A percentile compares a stretch with the other conserved stretches of the same genome.
These are phyloP conservation scores for Aspergillus arachidicola DNA, from an alignment of 2,329 filamentous ascomycete species.

Conservation along the genomic window DNA sequence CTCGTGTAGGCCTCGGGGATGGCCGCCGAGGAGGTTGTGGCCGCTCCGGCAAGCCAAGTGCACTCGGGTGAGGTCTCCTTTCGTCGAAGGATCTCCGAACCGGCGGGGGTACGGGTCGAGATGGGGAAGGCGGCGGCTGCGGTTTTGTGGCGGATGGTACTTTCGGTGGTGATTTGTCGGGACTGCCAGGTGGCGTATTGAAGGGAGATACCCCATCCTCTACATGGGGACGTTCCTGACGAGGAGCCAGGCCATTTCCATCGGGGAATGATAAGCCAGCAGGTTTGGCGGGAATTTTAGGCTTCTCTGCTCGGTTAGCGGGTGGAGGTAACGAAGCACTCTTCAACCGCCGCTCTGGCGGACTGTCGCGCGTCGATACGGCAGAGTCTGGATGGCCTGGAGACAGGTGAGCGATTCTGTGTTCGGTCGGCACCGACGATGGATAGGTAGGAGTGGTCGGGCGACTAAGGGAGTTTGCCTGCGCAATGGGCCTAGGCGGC, in stretches of 20 bases:
- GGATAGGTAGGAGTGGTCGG: slow-evolving; percentile 36
- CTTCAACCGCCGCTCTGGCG: slow-evolving; percentile 36
- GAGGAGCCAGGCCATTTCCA: slow-evolving; percentile 29
- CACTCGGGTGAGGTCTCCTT: slow-evolving; percentile 24
- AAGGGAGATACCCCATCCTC: slow-evolving; percentile 72
- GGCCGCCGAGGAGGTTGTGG: slow-evolving; percentile 32
- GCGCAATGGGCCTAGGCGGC: slow-evolving; percentile 21
- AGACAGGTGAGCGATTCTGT: slow-evolving; percentile 23
- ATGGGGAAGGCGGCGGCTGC: slow-evolving; percentile 21
- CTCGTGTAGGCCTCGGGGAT: slow-evolving; percentile 28
- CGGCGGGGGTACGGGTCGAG: slow-evolving; percentile 27
- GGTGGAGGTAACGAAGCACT: slow-evolving; percentile 65
- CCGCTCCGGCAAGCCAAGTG: slow-evolving; percentile 24
- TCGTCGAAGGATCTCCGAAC: slow-evolving; percentile 32
- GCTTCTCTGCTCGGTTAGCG: slow-evolving; percentile 79
- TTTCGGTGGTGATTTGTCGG: slow-evolving; percentile 57
- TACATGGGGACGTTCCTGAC: slow-evolving; percentile 27
- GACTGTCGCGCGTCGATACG: slow-evolving; percentile 19
- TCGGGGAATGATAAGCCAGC: slow-evolving; percentile 37
- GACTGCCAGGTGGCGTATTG: slow-evolving; percentile 78
- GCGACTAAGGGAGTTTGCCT: slow-evolving; percentile 22
- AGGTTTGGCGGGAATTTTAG: slow-evolving; percentile 61
- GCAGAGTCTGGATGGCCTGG: slow-evolving; percentile 19
- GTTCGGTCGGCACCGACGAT: slow-evolving; percentile 23
- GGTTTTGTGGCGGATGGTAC: slow-evolving; percentile 17